phyloP scores from a whole-genome alignment of 768 basidiomycete species.

The Phlegmacium glaucopus region DNA sequence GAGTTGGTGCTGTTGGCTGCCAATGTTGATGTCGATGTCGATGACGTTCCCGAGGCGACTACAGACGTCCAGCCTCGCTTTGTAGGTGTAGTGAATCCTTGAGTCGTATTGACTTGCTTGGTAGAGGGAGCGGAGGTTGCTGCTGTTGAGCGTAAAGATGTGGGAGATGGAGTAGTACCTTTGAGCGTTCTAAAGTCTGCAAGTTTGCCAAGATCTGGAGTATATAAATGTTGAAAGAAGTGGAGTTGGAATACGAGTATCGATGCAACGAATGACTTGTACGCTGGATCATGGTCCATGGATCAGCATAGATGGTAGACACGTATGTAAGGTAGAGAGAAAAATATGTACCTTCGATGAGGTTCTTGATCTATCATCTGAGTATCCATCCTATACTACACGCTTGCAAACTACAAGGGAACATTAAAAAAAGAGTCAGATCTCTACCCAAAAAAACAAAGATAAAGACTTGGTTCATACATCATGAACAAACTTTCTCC shows the following conservation, averaged over 20 bases:
- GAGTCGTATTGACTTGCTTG: conserved; percentile 5
- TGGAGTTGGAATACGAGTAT: conserved; percentile 75
- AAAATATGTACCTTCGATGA: conserved; percentile 51
- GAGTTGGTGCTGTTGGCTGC: conserved; percentile 2
- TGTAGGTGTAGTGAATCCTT: conserved; percentile 1
- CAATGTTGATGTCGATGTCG: conserved; percentile 7
- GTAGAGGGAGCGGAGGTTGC: conserved; percentile 2
- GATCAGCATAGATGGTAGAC: background rate
- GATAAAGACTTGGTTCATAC: conserved; percentile 41
- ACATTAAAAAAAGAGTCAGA: conserved; percentile 5
- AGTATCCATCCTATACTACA: conserved; percentile 82
- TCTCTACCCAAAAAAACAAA: background rate
- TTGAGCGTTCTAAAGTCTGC: conserved; percentile 45
- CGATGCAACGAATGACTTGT: conserved; percentile 76
- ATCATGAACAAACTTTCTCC: conserved; percentile 81
- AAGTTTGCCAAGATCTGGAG: conserved; percentile 56
- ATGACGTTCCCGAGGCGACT: conserved; percentile 9
- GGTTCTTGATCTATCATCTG: conserved; percentile 93
- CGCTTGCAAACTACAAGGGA: conserved; percentile 55
- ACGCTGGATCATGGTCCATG: conserved; percentile 44
- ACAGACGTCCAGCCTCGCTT: conserved; percentile 25
- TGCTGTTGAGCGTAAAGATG: conserved; percentile 18
- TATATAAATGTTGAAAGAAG: conserved; percentile 51
- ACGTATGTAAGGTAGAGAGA: too few species aligned
- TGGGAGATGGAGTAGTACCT: conserved; percentile 4